phyloP scores from a whole-genome alignment of 2,329 filamentous ascomycete genomes.

The Knufia fluminis region DNA sequence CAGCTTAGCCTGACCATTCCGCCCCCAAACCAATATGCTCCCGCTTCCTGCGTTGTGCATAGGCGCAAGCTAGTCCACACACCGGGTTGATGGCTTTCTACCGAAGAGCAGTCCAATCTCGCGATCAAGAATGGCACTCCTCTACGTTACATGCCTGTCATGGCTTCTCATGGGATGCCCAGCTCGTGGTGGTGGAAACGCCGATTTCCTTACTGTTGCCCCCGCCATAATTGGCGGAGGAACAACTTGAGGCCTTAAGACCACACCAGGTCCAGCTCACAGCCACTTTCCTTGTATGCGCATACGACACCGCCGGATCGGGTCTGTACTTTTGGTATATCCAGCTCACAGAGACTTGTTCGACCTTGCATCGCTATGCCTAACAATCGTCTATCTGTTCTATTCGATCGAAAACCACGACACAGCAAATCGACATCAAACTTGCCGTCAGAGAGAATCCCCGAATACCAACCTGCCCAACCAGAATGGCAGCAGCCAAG shows the following conservation, averaged over 20 bases:
- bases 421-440: constrained; percentile 15
- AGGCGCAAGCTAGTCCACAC: background rate
- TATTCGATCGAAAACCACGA: constrained; percentile 12
- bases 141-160: background rate
- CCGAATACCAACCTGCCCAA: background rate
- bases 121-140: background rate
- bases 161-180: background rate
- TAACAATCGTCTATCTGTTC: constrained; percentile 9
- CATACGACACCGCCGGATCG: too few species aligned
- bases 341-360: background rate
- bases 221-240: too few species aligned
- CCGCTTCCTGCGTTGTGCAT: background rate
- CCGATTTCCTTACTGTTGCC: too few species aligned
- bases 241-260: background rate
- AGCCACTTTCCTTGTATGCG: too few species aligned
- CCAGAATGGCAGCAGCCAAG: constrained; percentile 8
- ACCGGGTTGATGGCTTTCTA: background rate
- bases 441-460: constrained; percentile 1
- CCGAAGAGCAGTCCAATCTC: background rate
- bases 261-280: too few species aligned
- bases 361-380: constrained; percentile 6
- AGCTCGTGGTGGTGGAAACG: too few species aligned
- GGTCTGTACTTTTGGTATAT: too few species aligned
- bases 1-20: background rate
- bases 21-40: background rate